Conservation (phyloP, 805 yeast species). For the Saturnispora bothae region DNA sequence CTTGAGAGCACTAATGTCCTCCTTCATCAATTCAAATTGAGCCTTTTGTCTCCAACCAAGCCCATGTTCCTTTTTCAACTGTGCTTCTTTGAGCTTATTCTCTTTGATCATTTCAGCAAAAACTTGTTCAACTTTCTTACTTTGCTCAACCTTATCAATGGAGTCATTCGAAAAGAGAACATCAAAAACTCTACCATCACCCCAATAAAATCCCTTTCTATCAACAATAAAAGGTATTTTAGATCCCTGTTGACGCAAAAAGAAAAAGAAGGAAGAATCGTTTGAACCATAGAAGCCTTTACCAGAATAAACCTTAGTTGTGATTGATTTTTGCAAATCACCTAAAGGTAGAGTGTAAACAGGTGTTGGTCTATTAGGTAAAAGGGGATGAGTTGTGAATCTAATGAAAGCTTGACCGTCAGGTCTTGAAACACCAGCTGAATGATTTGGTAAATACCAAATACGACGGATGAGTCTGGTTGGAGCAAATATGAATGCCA, state of each 20-base stretch:
- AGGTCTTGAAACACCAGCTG: conserved; percentile 26
- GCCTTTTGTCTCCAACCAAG: conserved; percentile 50
- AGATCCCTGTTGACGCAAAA: conserved; percentile 47
- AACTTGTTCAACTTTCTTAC: conserved; percentile 22
- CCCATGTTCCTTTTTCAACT: conserved; percentile 42
- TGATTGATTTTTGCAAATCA: conserved; percentile 42
- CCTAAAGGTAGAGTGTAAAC: conserved; percentile 56
- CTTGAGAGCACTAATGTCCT: conserved; percentile 29
- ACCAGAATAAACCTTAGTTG: conserved; percentile 73
- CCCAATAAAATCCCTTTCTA: conserved; percentile 85
- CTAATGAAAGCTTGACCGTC: conserved; percentile 37
- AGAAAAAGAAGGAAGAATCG: conserved; percentile 65
- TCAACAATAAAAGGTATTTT: conserved; percentile 68
- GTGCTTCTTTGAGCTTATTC: conserved; percentile 46
- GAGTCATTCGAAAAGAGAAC: conserved; percentile 72
- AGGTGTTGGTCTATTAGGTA: conserved; percentile 73
- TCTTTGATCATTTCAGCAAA: conserved; percentile 32
- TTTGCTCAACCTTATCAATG: conserved; percentile 60
- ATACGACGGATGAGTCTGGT: conserved; percentile 64
- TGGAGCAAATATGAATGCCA: conserved; percentile 44
- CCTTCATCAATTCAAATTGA: conserved; percentile 32
- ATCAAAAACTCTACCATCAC: conserved; percentile 81
- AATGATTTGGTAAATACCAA: conserved; percentile 50
- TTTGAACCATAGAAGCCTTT: conserved; percentile 80
- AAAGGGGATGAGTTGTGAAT: conserved; percentile 63